Conservation (phyloP, 83 land plant genomes). For the Larix sibirica region DNA sequence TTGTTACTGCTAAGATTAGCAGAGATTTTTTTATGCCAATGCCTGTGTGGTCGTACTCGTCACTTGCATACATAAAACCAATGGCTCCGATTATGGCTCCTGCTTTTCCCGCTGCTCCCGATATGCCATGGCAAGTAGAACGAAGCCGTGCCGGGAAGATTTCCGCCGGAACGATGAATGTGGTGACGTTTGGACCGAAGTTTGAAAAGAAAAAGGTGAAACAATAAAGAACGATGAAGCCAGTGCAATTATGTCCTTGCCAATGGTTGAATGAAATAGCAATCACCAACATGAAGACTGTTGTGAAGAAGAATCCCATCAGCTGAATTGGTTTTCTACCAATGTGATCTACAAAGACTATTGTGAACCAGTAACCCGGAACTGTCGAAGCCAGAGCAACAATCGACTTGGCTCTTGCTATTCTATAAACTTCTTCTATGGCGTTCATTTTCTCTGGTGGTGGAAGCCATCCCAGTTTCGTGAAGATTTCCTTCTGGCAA, state of each 20-base stretch:
- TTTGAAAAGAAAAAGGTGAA: slow-evolving; percentile 60
- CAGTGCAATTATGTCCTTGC: neutral
- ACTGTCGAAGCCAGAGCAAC: slow-evolving; percentile 30
- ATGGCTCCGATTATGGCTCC: slow-evolving; percentile 64
- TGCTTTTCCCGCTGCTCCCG: slow-evolving; percentile 58
- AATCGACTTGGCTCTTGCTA: slow-evolving; percentile 17
- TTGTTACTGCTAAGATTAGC: neutral
- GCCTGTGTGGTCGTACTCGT: neutral
- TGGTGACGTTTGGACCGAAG: slow-evolving; percentile 52
- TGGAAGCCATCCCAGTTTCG: slow-evolving; percentile 45
- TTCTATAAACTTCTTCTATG: slow-evolving; percentile 33
- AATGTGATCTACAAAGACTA: slow-evolving; percentile 34
- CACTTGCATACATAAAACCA: slow-evolving; percentile 19
- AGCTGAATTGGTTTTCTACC: slow-evolving; percentile 26
- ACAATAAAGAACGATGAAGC: slow-evolving; percentile 18
- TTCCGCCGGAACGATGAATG: slow-evolving; percentile 29
- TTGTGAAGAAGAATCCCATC: slow-evolving; percentile 28
- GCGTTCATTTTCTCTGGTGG: slow-evolving; percentile 37
- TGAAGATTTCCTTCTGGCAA: slow-evolving; percentile 48
- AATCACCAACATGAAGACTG: slow-evolving; percentile 24
- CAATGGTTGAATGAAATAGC: slow-evolving; percentile 43
- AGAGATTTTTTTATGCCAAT: neutral
- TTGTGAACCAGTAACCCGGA: slow-evolving; percentile 60
- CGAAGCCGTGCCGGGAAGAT: slow-evolving; percentile 38
- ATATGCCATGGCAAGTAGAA: slow-evolving; percentile 55